Conservation (phyloP, 148 eudicot genomes). For the Amaranthus hypochondriacus region DNA sequence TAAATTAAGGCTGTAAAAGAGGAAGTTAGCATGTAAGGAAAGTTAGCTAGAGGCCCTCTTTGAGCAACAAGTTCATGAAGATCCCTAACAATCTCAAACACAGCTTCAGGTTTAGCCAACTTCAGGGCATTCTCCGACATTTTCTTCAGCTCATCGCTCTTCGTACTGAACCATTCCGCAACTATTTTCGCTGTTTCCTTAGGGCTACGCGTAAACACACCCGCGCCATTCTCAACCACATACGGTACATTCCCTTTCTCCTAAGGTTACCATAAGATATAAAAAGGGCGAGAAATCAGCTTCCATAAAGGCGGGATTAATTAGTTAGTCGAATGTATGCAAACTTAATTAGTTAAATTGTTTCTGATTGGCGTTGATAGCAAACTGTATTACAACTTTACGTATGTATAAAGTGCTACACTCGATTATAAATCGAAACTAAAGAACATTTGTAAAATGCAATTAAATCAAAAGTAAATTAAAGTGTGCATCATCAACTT, state of each 20-base stretch:
- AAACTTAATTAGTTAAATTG: too few species aligned
- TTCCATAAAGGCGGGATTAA: too few species aligned
- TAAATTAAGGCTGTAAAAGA: conserved; percentile 69
- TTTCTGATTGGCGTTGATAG: too few species aligned
- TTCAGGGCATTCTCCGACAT: conserved; percentile 84
- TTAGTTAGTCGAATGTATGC: too few species aligned
- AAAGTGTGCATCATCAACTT: conserved; percentile 24
- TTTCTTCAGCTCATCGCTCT: conserved; percentile 52
- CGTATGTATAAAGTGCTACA: too few species aligned
- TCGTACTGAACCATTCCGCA: conserved; percentile 84
- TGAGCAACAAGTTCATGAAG: conserved; percentile 73
- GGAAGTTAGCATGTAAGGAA: conserved; percentile 76
- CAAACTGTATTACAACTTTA: too few species aligned
- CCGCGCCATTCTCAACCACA: conserved; percentile 91
- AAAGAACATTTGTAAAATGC: too few species aligned
- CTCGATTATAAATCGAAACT: too few species aligned
- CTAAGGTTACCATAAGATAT: conserved; percentile 27
- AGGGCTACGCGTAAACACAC: conserved; percentile 83
- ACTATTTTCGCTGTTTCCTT: conserved; percentile 79
- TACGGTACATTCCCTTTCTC: conserved; percentile 96
- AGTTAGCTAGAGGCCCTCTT: conserved; percentile 69
- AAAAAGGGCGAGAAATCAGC: too few species aligned
- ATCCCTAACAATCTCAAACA: conserved; percentile 91
- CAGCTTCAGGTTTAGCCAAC: conserved; percentile 87
- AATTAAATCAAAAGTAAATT: too few species aligned